phyloP scores from a whole-genome alignment of 176 grass and related monocot species.

The Oryza rufipogon region DNA sequence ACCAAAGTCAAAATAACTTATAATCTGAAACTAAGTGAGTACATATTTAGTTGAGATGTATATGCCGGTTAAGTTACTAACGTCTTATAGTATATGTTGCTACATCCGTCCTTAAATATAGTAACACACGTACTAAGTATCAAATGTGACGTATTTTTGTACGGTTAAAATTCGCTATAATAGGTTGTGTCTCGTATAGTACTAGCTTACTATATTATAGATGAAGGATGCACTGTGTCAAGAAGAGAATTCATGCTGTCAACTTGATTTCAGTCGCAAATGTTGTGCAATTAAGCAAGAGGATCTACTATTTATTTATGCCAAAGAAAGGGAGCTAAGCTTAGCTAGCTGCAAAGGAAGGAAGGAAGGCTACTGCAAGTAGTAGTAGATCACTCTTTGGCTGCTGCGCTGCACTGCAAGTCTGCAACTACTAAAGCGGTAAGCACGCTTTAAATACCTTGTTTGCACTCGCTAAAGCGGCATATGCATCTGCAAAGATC shows the following conservation, averaged over 20 bases:
- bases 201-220: no score
- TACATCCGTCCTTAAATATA: no score
- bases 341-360: background rate
- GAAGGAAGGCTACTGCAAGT: background rate
- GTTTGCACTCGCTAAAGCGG: constrained; percentile 37
- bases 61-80: no score
- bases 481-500: constrained; percentile 13
- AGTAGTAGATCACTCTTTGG: background rate
- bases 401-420: background rate
- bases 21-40: no score
- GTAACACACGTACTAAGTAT: no score
- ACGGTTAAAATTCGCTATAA: no score
- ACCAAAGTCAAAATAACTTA: no score
- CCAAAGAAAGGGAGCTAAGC: background rate
- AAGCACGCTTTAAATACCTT: constrained; percentile 33
- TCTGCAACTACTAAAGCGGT: constrained; percentile 17
- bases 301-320: background rate
- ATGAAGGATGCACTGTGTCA: no score
- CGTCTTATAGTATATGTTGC: no score
- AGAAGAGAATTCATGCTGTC: background rate
- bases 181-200: no score
- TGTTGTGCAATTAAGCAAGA: background rate
- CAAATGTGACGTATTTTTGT: no score
- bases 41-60: no score
- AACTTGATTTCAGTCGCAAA: background rate